Conservation (phyloP, 116 monocot species). For the Zostera marina region DNA sequence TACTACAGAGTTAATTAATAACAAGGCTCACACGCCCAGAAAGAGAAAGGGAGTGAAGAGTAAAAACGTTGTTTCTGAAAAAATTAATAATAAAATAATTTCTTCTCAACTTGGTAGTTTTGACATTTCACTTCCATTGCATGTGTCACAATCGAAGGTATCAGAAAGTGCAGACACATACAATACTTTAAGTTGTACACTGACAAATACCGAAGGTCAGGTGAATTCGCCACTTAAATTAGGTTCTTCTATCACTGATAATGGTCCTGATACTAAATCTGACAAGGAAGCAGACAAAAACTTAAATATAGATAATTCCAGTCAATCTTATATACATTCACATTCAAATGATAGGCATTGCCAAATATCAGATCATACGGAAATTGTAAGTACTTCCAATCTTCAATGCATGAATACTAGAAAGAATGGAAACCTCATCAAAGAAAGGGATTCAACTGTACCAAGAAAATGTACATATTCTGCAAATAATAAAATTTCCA, state of each 20-base stretch:
- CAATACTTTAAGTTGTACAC: not conserved
- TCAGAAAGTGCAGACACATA: not conserved
- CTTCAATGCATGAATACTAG: not conserved
- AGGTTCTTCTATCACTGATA: slow-evolving; percentile 7
- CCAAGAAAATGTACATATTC: not conserved
- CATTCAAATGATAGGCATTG: not conserved
- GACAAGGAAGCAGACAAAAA: slow-evolving; percentile 2
- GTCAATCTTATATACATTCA: not conserved
- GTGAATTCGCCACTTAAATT: slow-evolving; percentile 5
- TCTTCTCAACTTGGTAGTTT: slow-evolving; percentile 11
- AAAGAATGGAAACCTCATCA: not conserved
- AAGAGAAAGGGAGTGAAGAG: slow-evolving; percentile 37
- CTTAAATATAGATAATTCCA: not conserved
- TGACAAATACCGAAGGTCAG: slow-evolving; percentile 6
- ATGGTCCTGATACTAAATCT: slow-evolving; percentile 4
- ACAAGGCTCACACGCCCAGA: slow-evolving; percentile 18
- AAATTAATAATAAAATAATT: slow-evolving; percentile 9
- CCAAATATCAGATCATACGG: not conserved
- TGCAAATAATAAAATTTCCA: not conserved
- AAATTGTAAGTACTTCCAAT: not conserved
- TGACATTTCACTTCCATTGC: slow-evolving; percentile 9
- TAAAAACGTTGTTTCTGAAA: slow-evolving; percentile 18
- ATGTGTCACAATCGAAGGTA: slow-evolving; percentile 5
- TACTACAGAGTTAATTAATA: slow-evolving; percentile 8
- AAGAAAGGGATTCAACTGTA: not conserved